Percentiles rank a stretch among this genome's conserved stretches.
phyloP scores from a whole-genome alignment of 2,329 filamentous ascomycete species.

The Fusarium cyanostomum region DNA sequence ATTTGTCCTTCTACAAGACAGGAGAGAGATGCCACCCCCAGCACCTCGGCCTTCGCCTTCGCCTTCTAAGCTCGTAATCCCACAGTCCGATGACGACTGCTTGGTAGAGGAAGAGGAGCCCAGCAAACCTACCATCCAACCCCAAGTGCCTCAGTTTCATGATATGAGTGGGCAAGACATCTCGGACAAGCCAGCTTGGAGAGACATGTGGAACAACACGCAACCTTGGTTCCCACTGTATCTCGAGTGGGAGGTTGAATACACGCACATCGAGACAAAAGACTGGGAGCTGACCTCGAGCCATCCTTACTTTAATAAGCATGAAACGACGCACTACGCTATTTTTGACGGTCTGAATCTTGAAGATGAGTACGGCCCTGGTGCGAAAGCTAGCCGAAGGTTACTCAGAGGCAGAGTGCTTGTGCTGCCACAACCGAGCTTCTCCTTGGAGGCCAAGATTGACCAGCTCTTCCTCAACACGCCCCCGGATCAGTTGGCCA shows the following conservation, averaged over 20 bases:
- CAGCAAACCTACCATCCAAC: no score
- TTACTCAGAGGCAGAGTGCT: not conserved
- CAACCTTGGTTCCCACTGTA: conserved; percentile 55
- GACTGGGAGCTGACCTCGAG: not conserved
- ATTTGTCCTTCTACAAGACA: not conserved
- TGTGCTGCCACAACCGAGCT: not conserved
- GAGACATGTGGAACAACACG: conserved; percentile 46
- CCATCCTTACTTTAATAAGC: not conserved
- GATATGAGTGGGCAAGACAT: not conserved
- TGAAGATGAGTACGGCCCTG: no score
- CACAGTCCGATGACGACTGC: no score
- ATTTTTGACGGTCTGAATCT: not conserved
- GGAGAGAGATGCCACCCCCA: no score
- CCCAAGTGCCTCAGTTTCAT: not conserved
- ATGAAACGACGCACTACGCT: not conserved
- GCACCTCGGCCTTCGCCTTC: no score
- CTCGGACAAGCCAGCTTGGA: no score
- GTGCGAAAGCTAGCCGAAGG: no score
- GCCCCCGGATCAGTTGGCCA: not conserved
- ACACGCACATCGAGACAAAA: conserved; percentile 46
- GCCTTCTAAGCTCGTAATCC: no score
- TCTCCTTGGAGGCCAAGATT: not conserved
- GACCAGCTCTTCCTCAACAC: not conserved
- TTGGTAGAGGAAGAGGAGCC: no score
- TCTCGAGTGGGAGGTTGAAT: conserved; percentile 55